Conservation (phyloP, 805 yeast species). For the Pichia gijzeniarum region DNA sequence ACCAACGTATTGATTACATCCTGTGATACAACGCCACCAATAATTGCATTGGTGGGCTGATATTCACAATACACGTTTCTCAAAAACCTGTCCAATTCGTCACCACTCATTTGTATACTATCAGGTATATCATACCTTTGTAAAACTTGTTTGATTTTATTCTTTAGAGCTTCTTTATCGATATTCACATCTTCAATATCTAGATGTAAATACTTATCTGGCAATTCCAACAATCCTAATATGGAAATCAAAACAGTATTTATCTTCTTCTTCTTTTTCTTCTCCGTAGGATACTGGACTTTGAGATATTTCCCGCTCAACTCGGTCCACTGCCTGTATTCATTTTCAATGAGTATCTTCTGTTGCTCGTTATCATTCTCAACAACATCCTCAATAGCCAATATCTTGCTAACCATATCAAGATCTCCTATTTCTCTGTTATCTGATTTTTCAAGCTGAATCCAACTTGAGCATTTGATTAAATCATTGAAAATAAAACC, state of each 20-base stretch:
- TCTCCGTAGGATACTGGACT: slow-evolving; percentile 16
- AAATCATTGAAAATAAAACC: slow-evolving; percentile 81
- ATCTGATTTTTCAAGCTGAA: slow-evolving; percentile 45
- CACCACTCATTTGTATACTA: slow-evolving; percentile 31
- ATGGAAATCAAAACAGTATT: slow-evolving; percentile 54
- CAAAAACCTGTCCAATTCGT: slow-evolving; percentile 34
- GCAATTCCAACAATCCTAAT: slow-evolving; percentile 48
- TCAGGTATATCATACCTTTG: slow-evolving; percentile 39
- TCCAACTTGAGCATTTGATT: slow-evolving; percentile 50
- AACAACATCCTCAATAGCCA: slow-evolving; percentile 28
- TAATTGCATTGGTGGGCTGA: slow-evolving; percentile 76
- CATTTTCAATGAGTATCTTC: slow-evolving; percentile 32
- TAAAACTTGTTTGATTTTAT: slow-evolving; percentile 29
- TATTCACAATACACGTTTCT: slow-evolving; percentile 57
- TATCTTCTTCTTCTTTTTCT: slow-evolving; percentile 40
- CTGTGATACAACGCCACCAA: slow-evolving; percentile 89
- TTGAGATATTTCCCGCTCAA: slow-evolving; percentile 6
- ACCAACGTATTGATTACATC: slow-evolving; percentile 81
- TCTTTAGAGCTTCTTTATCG: slow-evolving; percentile 25
- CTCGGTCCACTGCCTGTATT: slow-evolving; percentile 33
- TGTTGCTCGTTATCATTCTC: slow-evolving; percentile 34
- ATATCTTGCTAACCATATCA: slow-evolving; percentile 37
- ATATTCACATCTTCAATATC: slow-evolving; percentile 21
- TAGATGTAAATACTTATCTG: slow-evolving; percentile 4
- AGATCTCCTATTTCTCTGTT: slow-evolving; percentile 47